Evolutionary conservation across 2,329 filamentous ascomycete genomes (phyloP).

Genomic region (Colletotrichum limetticola): DNA sequence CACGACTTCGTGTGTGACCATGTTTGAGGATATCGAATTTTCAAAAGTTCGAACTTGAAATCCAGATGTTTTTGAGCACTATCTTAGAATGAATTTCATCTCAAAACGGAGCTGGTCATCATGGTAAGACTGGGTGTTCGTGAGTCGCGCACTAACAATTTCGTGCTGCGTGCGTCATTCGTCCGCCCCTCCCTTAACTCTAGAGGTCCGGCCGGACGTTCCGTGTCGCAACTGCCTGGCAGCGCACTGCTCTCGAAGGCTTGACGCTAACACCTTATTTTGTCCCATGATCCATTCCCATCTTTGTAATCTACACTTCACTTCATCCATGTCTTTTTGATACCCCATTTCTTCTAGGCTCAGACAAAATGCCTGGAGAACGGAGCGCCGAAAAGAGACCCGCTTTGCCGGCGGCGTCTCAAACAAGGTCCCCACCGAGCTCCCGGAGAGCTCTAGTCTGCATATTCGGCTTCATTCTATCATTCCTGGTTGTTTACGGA

Average conservation of each 20-base stretch:
- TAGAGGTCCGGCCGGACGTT: conserved; percentile 18
- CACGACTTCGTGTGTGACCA: background rate
- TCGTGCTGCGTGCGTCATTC: conserved; percentile 22
- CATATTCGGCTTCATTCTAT: conserved; percentile 21
- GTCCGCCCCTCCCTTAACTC: conserved; percentile 4
- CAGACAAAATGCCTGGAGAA: conserved; percentile 18
- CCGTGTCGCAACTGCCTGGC: conserved; percentile 20
- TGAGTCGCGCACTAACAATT: conserved; percentile 24
- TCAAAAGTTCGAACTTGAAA: background rate
- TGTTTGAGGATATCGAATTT: background rate
- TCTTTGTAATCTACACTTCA: conserved; percentile 10
- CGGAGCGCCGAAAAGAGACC: conserved; percentile 23
- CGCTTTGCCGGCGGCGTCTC: conserved; percentile 17
- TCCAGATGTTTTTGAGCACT: background rate
- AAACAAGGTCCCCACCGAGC: conserved; percentile 13
- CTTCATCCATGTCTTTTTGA: conserved; percentile 15
- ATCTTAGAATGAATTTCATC: background rate
- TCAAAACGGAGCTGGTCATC: background rate
- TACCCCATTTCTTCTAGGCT: background rate
- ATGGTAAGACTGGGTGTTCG: background rate
- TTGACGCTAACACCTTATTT: conserved; percentile 1
- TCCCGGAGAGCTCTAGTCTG: conserved; percentile 21
- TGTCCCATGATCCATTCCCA: background rate
- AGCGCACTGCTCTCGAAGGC: background rate
- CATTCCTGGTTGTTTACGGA: conserved; percentile 20